phyloP scores from a whole-genome alignment of 2,329 filamentous ascomycete species.

The Penicillium sclerotiorum region DNA sequence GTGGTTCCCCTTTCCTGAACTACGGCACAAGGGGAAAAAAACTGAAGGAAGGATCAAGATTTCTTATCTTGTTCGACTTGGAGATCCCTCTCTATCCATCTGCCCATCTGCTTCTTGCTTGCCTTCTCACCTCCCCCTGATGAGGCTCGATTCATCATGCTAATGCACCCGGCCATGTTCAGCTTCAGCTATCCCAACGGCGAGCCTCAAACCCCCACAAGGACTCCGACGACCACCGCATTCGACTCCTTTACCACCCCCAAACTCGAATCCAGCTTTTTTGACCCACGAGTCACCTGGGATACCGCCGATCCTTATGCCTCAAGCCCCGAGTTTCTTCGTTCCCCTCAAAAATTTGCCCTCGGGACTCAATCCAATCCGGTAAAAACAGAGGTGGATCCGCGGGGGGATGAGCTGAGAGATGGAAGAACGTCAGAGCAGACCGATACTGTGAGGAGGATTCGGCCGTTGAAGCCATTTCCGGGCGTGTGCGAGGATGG shows the following conservation, averaged over 20 bases:
- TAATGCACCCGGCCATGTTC: slow-evolving; percentile 37
- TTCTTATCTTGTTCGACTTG: neutral
- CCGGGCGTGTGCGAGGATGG: slow-evolving; percentile 32
- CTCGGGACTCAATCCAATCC: slow-evolving; percentile 38
- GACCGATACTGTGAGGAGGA: slow-evolving; percentile 38
- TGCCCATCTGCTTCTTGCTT: no score
- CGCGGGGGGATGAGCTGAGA: slow-evolving; percentile 4
- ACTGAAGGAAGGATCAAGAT: neutral
- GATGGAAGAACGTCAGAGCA: slow-evolving; percentile 29
- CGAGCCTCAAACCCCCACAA: slow-evolving; percentile 51
- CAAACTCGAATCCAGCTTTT: slow-evolving; percentile 51
- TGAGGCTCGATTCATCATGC: slow-evolving; percentile 24
- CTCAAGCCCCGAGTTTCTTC: slow-evolving; percentile 50
- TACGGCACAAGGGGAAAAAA: neutral
- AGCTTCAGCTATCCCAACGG: slow-evolving; percentile 52
- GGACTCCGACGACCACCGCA: slow-evolving; percentile 44
- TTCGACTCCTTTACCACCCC: slow-evolving; percentile 49
- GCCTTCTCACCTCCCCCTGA: slow-evolving; percentile 10
- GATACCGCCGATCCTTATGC: slow-evolving; percentile 51
- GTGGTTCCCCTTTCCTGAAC: slow-evolving; percentile 4
- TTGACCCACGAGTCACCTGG: slow-evolving; percentile 50
- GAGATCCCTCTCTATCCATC: no score
- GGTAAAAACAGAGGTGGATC: slow-evolving; percentile 17
- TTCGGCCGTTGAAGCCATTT: slow-evolving; percentile 32
- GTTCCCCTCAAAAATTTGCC: slow-evolving; percentile 44